Conservation (phyloP, 2,329 filamentous ascomycete species). For the Stagonosporopsis cucurbitacearum region DNA sequence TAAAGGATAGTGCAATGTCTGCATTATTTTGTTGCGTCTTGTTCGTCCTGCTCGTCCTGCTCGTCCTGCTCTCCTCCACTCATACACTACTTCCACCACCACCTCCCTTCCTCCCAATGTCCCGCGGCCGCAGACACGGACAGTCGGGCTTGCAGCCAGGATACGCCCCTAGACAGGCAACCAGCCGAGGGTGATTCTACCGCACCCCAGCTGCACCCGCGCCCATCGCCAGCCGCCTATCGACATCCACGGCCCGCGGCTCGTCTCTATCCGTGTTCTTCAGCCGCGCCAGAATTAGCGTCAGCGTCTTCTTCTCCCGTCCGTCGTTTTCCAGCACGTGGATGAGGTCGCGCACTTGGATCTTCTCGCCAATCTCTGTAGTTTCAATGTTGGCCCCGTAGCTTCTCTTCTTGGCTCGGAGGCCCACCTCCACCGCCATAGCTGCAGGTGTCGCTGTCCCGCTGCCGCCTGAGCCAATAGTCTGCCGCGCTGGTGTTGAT, state of each 20-base stretch:
- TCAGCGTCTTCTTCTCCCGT: conserved; percentile 63
- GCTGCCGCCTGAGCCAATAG: conserved; percentile 30
- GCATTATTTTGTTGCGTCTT: too few species aligned
- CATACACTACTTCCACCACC: too few species aligned
- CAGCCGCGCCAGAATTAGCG: conserved; percentile 38
- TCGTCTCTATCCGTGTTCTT: conserved; percentile 41
- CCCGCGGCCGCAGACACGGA: background rate
- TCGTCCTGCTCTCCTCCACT: too few species aligned
- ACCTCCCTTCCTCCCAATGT: background rate
- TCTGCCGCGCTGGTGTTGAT: conserved; percentile 42
- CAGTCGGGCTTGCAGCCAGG: background rate
- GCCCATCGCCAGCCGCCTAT: conserved; percentile 16
- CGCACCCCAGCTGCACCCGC: conserved; percentile 8
- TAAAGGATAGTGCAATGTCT: too few species aligned
- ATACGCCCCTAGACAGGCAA: background rate
- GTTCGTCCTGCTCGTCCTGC: too few species aligned
- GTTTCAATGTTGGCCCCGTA: conserved; percentile 81
- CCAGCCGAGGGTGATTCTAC: background rate
- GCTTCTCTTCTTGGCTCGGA: conserved; percentile 66
- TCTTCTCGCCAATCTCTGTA: conserved; percentile 74
- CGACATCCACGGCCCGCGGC: conserved; percentile 18
- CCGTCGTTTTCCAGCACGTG: conserved; percentile 81
- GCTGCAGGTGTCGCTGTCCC: conserved; percentile 35
- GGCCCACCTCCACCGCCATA: conserved; percentile 40
- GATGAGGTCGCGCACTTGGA: conserved; percentile 85